These are phyloP conservation scores for Trichoderma sp. DNA, from an alignment of 2,329 filamentous ascomycete genomes.

Conservation along the genomic window DNA sequence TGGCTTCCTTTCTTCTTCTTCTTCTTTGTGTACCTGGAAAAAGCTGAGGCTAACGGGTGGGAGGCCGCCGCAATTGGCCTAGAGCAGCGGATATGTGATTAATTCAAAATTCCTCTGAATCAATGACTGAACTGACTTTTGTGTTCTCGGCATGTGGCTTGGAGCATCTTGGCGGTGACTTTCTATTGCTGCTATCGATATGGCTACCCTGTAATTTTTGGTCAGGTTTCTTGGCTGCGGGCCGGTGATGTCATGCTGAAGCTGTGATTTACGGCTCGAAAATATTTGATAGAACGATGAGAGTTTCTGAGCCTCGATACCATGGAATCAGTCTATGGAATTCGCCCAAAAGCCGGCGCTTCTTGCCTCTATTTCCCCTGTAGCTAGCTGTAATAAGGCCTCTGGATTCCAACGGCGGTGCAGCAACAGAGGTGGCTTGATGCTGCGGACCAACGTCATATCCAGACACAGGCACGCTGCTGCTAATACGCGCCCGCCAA, in stretches of 20 bases:
- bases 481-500: background rate
- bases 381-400: background rate
- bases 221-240: background rate
- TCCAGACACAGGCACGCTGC: background rate
- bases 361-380: background rate
- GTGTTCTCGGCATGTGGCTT: background rate
- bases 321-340: background rate
- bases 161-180: background rate
- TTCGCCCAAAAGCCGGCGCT: background rate
- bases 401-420: background rate
- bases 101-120: background rate
- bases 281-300: background rate
- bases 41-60: background rate
- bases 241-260: constrained; percentile 21
- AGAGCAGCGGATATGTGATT: background rate
- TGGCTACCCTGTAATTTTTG: background rate
- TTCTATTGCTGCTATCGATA: background rate
- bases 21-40: background rate
- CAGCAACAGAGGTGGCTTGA: background rate
- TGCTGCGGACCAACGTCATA: constrained; percentile 23
- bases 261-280: background rate
- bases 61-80: background rate
- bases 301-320: background rate
- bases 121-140: background rate
- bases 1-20: background rate